These are phyloP conservation scores for Globisporangium emineosum DNA, from an alignment of 352 stramenopile genomes.

Conservation along the genomic window DNA sequence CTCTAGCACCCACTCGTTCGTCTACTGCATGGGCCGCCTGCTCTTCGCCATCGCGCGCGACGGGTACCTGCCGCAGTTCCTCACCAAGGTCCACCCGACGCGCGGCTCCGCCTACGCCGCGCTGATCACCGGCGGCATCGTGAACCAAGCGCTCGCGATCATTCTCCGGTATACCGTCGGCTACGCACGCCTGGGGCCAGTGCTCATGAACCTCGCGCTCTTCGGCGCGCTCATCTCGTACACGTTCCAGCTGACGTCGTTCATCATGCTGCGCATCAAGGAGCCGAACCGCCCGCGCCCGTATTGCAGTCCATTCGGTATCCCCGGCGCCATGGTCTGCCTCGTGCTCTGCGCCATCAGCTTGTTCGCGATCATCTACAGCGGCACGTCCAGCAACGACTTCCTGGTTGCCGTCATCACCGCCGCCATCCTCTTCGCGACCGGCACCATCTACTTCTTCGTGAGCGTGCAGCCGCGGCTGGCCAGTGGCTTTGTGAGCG, in stretches of 20 bases:
- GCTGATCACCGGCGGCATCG: conserved; percentile 37
- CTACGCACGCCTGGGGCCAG: conserved; percentile 48
- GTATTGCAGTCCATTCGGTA: conserved; percentile 55
- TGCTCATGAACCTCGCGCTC: conserved; percentile 69
- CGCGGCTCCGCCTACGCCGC: conserved; percentile 39
- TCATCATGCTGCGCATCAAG: conserved; percentile 51
- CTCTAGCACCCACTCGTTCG: conserved; percentile 63
- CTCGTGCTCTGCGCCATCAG: conserved; percentile 41
- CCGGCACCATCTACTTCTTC: conserved; percentile 45
- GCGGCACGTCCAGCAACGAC: conserved; percentile 43
- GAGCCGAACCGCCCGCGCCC: conserved; percentile 47
- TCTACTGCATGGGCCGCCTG: conserved; percentile 64
- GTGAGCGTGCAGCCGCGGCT: conserved; percentile 25
- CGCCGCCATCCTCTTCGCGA: conserved; percentile 40
- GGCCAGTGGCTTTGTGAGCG: conserved; percentile 10
- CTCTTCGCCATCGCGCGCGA: conserved; percentile 65
- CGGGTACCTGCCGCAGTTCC: conserved; percentile 47
- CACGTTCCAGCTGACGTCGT: conserved; percentile 57
- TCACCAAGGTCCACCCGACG: conserved; percentile 50
- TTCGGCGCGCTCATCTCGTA: conserved; percentile 64
- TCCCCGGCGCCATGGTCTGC: conserved; percentile 46
- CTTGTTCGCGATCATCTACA: conserved; percentile 66
- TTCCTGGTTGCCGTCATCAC: conserved; percentile 59
- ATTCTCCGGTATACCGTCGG: conserved; percentile 59
- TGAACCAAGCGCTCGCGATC: conserved; percentile 42